Evolutionary conservation across 2,329 filamentous ascomycete genomes (phyloP).

Genomic region (Ilyonectria robusta): DNA sequence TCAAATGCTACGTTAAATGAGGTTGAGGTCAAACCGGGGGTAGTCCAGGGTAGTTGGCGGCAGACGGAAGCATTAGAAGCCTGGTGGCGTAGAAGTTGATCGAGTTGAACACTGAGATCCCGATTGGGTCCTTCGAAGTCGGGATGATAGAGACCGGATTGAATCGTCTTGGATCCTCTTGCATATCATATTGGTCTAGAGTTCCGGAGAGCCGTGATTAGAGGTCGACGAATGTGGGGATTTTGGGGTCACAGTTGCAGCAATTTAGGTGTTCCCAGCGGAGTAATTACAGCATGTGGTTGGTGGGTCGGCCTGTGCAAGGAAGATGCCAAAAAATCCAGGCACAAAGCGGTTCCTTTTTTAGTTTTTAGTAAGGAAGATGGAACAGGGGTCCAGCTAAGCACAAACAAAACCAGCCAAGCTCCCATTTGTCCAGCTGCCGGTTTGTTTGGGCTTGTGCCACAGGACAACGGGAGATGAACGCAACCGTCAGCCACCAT

Average conservation of each 20-base stretch:
- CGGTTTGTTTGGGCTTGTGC: conserved; percentile 18
- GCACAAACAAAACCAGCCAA: conserved; percentile 8
- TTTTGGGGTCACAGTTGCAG: neutral
- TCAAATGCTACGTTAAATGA: no score
- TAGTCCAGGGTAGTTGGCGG: no score
- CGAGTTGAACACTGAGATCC: no score
- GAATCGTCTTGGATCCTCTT: no score
- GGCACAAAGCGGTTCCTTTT: conserved; percentile 22
- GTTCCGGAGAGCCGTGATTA: neutral
- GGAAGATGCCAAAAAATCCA: conserved; percentile 20
- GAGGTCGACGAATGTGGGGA: neutral
- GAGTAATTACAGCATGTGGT: neutral
- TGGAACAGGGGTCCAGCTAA: conserved; percentile 17
- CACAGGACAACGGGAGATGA: neutral
- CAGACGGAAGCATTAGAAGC: no score
- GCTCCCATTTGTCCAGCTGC: conserved; percentile 25
- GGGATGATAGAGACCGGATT: no score
- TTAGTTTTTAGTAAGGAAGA: conserved; percentile 11
- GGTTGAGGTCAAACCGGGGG: no score
- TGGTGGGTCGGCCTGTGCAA: neutral
- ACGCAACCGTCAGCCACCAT: neutral
- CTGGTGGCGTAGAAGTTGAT: no score
- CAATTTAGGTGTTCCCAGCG: no score
- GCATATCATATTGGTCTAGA: no score
- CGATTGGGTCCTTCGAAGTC: no score